Evolutionary conservation across 306 rosid genomes (phyloP), one percentile per base, ranked within the genome.

Genomic region (Acacia melanoxylon): DNA sequence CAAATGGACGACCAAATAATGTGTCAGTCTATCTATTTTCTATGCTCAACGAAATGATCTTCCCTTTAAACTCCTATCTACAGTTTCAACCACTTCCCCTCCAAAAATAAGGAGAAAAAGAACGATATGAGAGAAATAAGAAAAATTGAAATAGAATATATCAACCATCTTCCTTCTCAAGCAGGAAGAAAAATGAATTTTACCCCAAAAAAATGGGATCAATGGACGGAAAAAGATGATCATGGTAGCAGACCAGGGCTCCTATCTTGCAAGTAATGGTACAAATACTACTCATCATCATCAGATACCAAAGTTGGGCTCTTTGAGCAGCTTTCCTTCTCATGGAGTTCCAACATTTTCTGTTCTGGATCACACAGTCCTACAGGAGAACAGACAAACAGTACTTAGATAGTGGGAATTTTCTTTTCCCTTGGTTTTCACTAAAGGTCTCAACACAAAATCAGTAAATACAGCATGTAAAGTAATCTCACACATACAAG

Each of bases 321-420:
- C 81, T 83, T 86, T 66, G 89, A 81, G 86, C 99, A 95, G 89
- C 89, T 89, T 44, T 95, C 97, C 80, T 45, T 82, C 82, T 85
- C 79, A 88, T 95, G 98, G 69, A 93, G 97, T 89, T 95, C 96
- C 90, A 95, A 74, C 86, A 95, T 81, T 87, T 76, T 91, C 83
- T 82, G 75, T 85, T 95, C 98, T 22, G 99, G 97, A 72, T 92
- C 82, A 84, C 99, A 95, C 40, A 95, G 93, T 78, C 99, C 99
- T 95, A 91, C 72, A 79, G 31, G 66, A 75, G 84, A 83, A 79
- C 62, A 56, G 62, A 56, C 11, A 54, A 66, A 76, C 1, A 22
- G 49, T 25, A 58, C 4, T 67, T 9, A 67, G 61, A 82, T 37
- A 37, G 59, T 24, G 48, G 27, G 2, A 37, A 77, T 52, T 41